Evolutionary conservation across 2,329 filamentous ascomycete species (phyloP), one percentile per base, ranked within the genome.

Genomic region (Metarhizium album): DNA sequence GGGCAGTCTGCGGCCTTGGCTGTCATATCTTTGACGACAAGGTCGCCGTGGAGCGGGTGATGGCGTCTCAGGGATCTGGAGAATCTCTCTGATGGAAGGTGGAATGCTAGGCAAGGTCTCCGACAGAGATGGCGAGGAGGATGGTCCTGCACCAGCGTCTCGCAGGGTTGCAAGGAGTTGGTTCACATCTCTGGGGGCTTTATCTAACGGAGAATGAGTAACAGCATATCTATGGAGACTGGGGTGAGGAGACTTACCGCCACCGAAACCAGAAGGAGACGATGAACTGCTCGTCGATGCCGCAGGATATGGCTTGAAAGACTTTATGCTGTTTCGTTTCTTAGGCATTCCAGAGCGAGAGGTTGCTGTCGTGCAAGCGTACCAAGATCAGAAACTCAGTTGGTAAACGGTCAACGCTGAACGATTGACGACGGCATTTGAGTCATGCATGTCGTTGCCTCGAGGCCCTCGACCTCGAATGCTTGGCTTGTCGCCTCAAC

Each of bases 261-360:
- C 58, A 46, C 46, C 55, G 51, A 54, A 56, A 49, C 55, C 58
- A 48, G 64, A 54, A 31, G 59, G 61, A 40, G 66, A 53, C 47
- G 60, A 54, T 47, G 47, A 42, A 11, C n/a, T 37, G 35, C 24
- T 53, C 53, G 74, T 73, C 50, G 74, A 71, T 57, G 78, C 73
- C 58, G 78, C 76, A 54, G 74, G 75, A 59, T 69, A 74, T 57
- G 79, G 79, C 64, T 82, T 83, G 56, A 79, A 78, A 59, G 76
- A 79, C 60, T 70, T 71, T 59, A 66, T 60, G 57, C 74, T 70
- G 51, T 77, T 74, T 65, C 78, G 73, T 74, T 82, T 83, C 72
- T 82, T 83, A 67, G 80, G 78, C 80, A 84, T 84, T 54, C 66
- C 69, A 62, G 52, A 47, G 50, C 48, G 49, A 57, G 49, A 53